A percentile compares a stretch with the other conserved stretches of the same genome.
Evolutionary conservation across 345 rosid species (phyloP).

Genomic region (Kernera saxatilis): DNA sequence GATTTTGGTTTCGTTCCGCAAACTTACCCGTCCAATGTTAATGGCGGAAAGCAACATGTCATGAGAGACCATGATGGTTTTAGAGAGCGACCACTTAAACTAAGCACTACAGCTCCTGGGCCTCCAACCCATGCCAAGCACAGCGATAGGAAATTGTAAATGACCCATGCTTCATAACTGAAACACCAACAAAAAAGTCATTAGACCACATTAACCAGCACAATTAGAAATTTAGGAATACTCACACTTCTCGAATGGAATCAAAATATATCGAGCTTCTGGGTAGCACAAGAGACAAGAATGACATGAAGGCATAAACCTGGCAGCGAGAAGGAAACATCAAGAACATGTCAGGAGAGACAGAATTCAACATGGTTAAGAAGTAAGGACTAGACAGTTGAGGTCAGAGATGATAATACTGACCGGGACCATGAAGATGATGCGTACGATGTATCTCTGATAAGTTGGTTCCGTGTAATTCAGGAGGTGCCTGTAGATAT

Average conservation of each 20-base stretch:
- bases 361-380: background rate
- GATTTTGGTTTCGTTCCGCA: background rate
- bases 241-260: conserved; percentile 97
- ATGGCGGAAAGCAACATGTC: conserved; percentile 88
- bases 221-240: background rate
- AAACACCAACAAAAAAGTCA: conserved; percentile 23
- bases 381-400: background rate
- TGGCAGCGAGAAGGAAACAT: conserved; percentile 20
- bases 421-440: conserved; percentile 96
- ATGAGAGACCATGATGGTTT: conserved; percentile 77
- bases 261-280: conserved; percentile 77
- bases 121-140: conserved; percentile 99
- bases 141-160: conserved; percentile 78
- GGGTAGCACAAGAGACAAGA: conserved; percentile 75
- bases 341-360: background rate
- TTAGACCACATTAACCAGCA: background rate
- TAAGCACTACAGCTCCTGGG: conserved; percentile 91
- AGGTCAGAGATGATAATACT: conserved; percentile 23
- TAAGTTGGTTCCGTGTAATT: conserved; percentile 95
- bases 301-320: conserved; percentile 91
- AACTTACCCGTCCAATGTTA: conserved; percentile 84
- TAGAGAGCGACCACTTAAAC: conserved; percentile 77
- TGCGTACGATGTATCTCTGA: conserved; percentile 93
- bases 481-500: conserved; percentile 77
- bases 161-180: conserved; percentile 99